Evolutionary conservation across 164 flowering plant genomes (phyloP).

Genomic region (Amborella trichopoda): DNA sequence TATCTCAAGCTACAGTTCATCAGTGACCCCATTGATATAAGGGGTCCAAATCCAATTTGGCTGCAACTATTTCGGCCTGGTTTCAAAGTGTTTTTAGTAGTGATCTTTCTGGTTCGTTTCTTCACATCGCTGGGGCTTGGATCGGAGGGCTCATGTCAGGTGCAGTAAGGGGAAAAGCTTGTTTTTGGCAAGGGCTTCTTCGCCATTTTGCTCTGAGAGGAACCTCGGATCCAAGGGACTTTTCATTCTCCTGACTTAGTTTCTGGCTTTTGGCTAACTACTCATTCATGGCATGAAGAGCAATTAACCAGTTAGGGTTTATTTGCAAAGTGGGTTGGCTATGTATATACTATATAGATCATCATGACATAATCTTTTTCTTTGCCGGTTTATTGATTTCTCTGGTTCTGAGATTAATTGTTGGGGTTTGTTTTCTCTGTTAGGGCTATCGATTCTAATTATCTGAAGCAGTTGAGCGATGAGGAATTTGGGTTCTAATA

Average conservation of each 20-base stretch:
- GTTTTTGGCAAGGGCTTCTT: constrained; percentile 23
- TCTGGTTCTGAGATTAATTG: constrained; percentile 12
- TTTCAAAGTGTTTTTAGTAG: too few species aligned
- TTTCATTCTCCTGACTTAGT: constrained; percentile 11
- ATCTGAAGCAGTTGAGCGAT: too few species aligned
- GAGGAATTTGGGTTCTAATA: too few species aligned
- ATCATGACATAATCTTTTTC: constrained; percentile 9
- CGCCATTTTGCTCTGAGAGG: constrained; percentile 66
- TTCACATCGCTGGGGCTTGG: too few species aligned
- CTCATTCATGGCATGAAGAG: not conserved
- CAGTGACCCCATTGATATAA: constrained; percentile 18
- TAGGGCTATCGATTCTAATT: too few species aligned
- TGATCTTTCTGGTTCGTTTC: too few species aligned
- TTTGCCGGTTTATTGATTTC: constrained; percentile 14
- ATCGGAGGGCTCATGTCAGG: constrained; percentile 82
- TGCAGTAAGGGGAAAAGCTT: constrained; percentile 33
- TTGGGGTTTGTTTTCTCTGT: constrained; percentile 17
- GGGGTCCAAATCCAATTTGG: too few species aligned
- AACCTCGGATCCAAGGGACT: constrained; percentile 77
- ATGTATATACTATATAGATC: constrained; percentile 20
- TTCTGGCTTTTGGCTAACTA: constrained; percentile 7
- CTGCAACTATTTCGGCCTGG: too few species aligned
- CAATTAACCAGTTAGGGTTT: constrained; percentile 5
- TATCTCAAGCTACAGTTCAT: constrained; percentile 15
- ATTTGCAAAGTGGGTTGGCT: constrained; percentile 16